These are phyloP conservation scores for Penicillium arizonense DNA, from an alignment of 495 filamentous ascomycete species.

Conservation along the genomic window DNA sequence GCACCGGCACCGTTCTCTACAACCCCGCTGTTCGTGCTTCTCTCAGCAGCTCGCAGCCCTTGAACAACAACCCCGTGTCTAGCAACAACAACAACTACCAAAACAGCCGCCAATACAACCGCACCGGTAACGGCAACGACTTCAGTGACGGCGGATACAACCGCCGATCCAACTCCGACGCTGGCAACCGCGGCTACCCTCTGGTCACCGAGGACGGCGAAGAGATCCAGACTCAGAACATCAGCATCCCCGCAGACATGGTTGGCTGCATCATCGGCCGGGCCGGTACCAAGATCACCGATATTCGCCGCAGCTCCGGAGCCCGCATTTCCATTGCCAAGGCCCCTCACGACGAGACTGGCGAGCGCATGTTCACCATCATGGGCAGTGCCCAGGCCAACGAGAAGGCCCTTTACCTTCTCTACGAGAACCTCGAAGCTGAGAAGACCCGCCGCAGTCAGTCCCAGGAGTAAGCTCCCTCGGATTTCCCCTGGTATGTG, in stretches of 20 bases:
- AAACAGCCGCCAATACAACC: conserved; percentile 72
- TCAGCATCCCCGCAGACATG: conserved; percentile 99
- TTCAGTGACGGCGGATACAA: conserved; percentile 81
- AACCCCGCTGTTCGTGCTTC: conserved; percentile 89
- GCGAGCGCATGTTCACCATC: conserved; percentile 99
- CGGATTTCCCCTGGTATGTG: conserved; percentile 16
- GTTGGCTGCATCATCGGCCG: conserved; percentile 99
- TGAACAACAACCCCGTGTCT: conserved; percentile 29
- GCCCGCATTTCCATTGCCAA: conserved; percentile 98
- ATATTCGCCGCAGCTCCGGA: conserved; percentile 93
- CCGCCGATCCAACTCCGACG: conserved; percentile 81
- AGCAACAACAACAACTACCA: conserved; percentile 46
- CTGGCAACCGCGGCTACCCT: conserved; percentile 66
- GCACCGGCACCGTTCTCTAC: conserved; percentile 93
- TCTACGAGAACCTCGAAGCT: conserved; percentile 98
- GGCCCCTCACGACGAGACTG: conserved; percentile 93
- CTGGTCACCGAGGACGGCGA: conserved; percentile 93
- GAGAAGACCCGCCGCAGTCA: conserved; percentile 96
- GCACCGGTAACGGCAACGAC: conserved; percentile 95
- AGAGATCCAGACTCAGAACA: conserved; percentile 97
- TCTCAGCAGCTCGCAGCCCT: conserved; percentile 48
- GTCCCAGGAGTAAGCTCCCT: conserved; percentile 59
- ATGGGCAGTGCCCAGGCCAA: conserved; percentile 90
- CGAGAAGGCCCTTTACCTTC: conserved; percentile 90
- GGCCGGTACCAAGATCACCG: conserved; percentile 91